Percentiles rank a stretch among this genome's conserved stretches.
Evolutionary conservation across 2,329 filamentous ascomycete genomes (phyloP).

Genomic region (Claviceps sp.): DNA sequence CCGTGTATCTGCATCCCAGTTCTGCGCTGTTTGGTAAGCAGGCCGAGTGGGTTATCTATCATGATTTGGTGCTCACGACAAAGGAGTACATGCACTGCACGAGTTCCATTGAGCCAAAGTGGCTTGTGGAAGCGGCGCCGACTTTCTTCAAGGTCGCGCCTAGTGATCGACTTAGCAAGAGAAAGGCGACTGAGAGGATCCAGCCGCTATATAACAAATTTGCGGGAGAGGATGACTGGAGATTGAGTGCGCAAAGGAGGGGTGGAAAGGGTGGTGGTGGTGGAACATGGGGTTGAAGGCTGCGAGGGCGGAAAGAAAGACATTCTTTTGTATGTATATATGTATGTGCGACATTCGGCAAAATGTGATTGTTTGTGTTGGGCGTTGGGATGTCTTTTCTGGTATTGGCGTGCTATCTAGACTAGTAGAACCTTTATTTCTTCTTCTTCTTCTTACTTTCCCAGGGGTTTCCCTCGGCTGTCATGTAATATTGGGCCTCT

Average conservation of each 20-base stretch:
- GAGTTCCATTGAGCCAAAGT: constrained; percentile 85
- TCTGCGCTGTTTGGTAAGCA: constrained; percentile 91
- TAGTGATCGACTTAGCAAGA: constrained; percentile 73
- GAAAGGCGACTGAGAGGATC: constrained; percentile 88
- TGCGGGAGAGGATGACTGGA: constrained; percentile 87
- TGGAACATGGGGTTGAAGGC: constrained; percentile 72
- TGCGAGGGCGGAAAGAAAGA: not conserved
- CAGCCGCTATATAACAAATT: constrained; percentile 92
- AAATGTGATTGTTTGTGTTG: no score
- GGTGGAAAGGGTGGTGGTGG: constrained; percentile 73
- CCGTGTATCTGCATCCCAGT: constrained; percentile 86
- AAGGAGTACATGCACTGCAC: constrained; percentile 98
- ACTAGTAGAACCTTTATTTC: no score
- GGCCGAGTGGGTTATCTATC: constrained; percentile 91
- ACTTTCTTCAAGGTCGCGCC: constrained; percentile 97
- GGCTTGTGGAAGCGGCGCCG: constrained; percentile 89
- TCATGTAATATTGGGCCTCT: no score
- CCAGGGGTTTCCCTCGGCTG: no score
- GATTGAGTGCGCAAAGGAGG: constrained; percentile 74
- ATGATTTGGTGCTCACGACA: constrained; percentile 79
- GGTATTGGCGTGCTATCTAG: no score
- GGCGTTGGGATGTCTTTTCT: no score
- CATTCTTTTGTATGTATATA: not conserved
- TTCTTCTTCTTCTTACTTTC: no score
- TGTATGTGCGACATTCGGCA: no score